These are phyloP conservation scores for Harringtonia lauricola DNA, from an alignment of 2,329 filamentous ascomycete genomes.

Conservation along the genomic window DNA sequence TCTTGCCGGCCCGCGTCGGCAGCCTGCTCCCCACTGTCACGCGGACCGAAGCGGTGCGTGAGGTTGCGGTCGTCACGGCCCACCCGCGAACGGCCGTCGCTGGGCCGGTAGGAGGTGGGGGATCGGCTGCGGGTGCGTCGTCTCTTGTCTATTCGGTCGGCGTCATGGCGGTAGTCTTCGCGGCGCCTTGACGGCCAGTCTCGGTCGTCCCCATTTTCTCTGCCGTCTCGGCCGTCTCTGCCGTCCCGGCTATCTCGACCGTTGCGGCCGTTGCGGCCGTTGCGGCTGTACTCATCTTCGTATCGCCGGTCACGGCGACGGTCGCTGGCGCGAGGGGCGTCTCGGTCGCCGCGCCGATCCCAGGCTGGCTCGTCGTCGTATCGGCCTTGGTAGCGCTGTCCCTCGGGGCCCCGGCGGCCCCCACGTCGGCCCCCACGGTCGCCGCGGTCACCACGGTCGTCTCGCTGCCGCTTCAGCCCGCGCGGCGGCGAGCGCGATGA, in stretches of 20 bases:
- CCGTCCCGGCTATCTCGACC: background rate
- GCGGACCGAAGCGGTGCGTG: conserved; percentile 17
- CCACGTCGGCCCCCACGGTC: conserved; percentile 20
- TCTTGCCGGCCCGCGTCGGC: conserved; percentile 26
- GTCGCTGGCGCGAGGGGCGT: conserved; percentile 9
- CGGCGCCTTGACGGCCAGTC: background rate
- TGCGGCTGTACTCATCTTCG: background rate
- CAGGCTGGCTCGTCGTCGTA: conserved; percentile 47
- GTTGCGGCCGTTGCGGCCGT: background rate
- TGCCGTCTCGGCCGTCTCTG: background rate
- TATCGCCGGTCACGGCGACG: conserved; percentile 42
- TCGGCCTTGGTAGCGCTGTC: conserved; percentile 48
- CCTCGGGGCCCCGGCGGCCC: conserved; percentile 30
- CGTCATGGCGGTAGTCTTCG: conserved; percentile 8
- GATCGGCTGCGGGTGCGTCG: conserved; percentile 44
- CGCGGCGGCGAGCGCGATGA: conserved; percentile 50
- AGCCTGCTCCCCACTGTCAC: conserved; percentile 18
- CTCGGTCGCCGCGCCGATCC: conserved; percentile 26
- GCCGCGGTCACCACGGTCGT: conserved; percentile 34
- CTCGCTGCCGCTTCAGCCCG: conserved; percentile 55
- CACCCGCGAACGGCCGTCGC: conserved; percentile 29
- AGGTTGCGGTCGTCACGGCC: conserved; percentile 17
- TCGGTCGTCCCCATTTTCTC: background rate
- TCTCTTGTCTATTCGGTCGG: conserved; percentile 34
- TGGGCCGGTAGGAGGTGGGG: conserved; percentile 17